Base-by-base conservation (phyloP, 83 land plant species). In the Isoetes engelmannii region DNA sequence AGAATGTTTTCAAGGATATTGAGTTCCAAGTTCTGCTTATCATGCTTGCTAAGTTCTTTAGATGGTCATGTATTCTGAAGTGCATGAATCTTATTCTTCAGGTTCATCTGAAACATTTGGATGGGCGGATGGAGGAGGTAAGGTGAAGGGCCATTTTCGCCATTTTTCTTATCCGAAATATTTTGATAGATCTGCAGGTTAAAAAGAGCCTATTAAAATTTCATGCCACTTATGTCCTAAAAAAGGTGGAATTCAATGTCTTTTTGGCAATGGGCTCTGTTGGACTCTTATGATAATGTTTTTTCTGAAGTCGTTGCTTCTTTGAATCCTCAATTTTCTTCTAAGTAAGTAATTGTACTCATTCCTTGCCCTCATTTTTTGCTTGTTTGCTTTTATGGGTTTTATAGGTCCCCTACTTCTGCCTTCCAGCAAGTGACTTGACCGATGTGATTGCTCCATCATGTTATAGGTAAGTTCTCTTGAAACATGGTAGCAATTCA, bases 71-170 rank as follows among this genome's bases (percentile, higher is more conserved):
- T 28, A 28, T 28, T 0, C 37, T 28, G 37, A 28, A 28, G 37
- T 28, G 37, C 37, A 28, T 1, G 47, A 13, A 41, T 44, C 67
- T 64, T 54, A 12, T 54, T 5, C 20, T 67, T 60, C 71, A 95
- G 99, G 99, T 95, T 47, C 99, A 95, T 62, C 78, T 95, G 72
- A 95, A 95, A 85, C 99, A 95, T 82, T 62, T 95, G 70, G 99
- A 95, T 85, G 99, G 99, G 10, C 97, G 82, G 65, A 91, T 85
- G 68, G 99, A 95, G 75, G 99, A 95, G 99, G 99, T 94, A 67
- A 44, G 50, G 19, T 28, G 37, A 28, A 28, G 2, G 37, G 37
- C 37, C 37, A 28, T 28, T 28, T 28, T n/a, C n/a, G n/a, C n/a
- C n/a, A n/a, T n/a, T n/a, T n/a, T n/a, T 28, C 37, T 28, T 28